These are phyloP conservation scores for Microbotryum intermedium DNA, from an alignment of 1,284 basidiomycete species.

Conservation along the genomic window DNA sequence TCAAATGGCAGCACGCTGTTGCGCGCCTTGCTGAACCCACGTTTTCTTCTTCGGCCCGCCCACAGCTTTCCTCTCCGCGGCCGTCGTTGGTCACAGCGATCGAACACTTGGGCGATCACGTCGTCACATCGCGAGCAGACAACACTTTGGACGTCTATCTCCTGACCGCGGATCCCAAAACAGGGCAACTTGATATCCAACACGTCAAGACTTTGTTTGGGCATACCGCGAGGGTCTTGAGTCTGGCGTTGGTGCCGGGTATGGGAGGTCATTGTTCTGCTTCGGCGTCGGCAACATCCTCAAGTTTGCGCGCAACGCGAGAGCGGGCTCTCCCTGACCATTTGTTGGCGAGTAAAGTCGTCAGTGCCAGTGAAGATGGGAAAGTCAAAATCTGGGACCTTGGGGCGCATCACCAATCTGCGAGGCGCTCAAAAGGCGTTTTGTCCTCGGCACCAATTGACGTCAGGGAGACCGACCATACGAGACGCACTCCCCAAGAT, in stretches of 20 bases:
- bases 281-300: slow-evolving; percentile 31
- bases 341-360: slow-evolving; percentile 25
- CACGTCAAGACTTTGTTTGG: slow-evolving; percentile 36
- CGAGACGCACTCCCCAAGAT: too few relatives aligned
- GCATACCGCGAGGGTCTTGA: slow-evolving; percentile 36
- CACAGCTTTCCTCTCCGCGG: not conserved
- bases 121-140: slow-evolving; percentile 34
- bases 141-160: slow-evolving; percentile 37
- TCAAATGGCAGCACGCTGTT: slow-evolving; percentile 17
- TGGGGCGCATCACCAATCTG: not conserved
- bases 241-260: slow-evolving; percentile 33
- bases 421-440: not conserved
- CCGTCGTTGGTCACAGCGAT: slow-evolving; percentile 24
- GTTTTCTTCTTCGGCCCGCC: slow-evolving; percentile 4
- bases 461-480: not conserved
- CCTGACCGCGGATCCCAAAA: slow-evolving; percentile 19
- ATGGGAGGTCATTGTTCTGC: slow-evolving; percentile 24
- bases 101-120: slow-evolving; percentile 34
- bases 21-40: slow-evolving; percentile 24
- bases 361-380: slow-evolving; percentile 37
- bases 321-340: too few relatives aligned
- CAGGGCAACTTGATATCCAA: slow-evolving; percentile 19
- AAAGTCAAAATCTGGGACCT: slow-evolving; percentile 36
- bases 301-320: slow-evolving; percentile 20
- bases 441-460: not conserved